Conservation (phyloP, 306 rosid genomes). For the Quercus dentata region DNA sequence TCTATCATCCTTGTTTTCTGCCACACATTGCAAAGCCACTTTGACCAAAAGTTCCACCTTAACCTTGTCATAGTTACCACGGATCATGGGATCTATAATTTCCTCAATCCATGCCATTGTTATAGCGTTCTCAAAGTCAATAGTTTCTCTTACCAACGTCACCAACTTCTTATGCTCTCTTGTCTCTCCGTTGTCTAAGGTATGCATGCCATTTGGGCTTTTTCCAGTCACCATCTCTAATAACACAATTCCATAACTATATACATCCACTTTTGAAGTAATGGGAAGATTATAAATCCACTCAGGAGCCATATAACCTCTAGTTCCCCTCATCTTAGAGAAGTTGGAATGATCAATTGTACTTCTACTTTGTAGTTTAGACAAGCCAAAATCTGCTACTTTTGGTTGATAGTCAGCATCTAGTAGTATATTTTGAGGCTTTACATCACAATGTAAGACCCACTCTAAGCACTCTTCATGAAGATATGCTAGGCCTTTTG, state of each 20-base stretch:
- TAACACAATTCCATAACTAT: constrained; percentile 34
- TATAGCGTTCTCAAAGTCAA: background rate
- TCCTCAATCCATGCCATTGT: background rate
- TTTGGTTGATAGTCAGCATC: constrained; percentile 21
- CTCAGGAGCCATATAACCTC: constrained; percentile 42
- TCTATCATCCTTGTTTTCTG: constrained; percentile 24
- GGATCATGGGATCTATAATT: constrained; percentile 18
- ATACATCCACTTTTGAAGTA: constrained; percentile 37
- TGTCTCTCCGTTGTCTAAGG: background rate
- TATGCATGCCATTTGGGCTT: background rate
- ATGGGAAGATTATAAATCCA: constrained; percentile 30
- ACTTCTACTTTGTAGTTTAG: constrained; percentile 26
- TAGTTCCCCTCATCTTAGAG: constrained; percentile 30
- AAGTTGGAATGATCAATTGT: constrained; percentile 9
- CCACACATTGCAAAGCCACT: constrained; percentile 29
- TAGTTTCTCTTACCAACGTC: constrained; percentile 15
- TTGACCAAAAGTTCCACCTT: constrained; percentile 15
- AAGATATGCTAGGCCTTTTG: constrained; percentile 38
- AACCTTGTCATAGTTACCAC: background rate
- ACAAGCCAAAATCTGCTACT: constrained; percentile 37
- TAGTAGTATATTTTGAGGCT: constrained; percentile 34
- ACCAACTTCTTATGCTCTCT: constrained; percentile 16
- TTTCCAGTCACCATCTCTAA: constrained; percentile 36
- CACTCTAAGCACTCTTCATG: constrained; percentile 45
- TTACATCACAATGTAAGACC: constrained; percentile 38